Base-by-base conservation (phyloP, 1,284 basidiomycete genomes). In the Ustilago cynodontis region DNA sequence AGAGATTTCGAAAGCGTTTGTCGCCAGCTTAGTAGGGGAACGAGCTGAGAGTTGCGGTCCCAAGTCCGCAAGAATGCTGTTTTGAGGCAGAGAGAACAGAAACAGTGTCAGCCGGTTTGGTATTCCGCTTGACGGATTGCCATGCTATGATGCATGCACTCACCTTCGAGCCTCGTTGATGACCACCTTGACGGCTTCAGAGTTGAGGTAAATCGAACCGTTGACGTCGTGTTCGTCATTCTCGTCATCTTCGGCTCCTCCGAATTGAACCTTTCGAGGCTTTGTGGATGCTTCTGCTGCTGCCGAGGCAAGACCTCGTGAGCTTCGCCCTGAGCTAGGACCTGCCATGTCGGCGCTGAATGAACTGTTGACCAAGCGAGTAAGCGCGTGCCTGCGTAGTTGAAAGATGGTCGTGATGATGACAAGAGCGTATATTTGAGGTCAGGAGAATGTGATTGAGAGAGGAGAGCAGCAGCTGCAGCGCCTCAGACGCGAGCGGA, bases 1-100 rank as follows among this genome's bases (percentile, higher is more conserved):
- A 3, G 74, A 65, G 43, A 77, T 77, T 13, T 77, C 70, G 62
- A 77, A 77, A 4, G 74, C 74, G 35, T 59, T 72, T 31, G 66
- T 68, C 5, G 69, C 70, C 54, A 72, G 14, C 53, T 77, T 71
- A 18, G 65, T 71, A 1, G 69, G 73, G 5, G 73, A 76, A 22
- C 73, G 60, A 26, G 73, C 65, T 33, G 69, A 77, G 9, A 69
- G 59, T 50, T 77, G 73, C 16, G 73, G 74, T 11, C 69, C 74
- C 11, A 77, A 59, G 24, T 69, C 70, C 14, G 74, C 63, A 2
- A 72, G 74, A 18, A 77, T 69, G 28, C 47, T 33, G 31, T 33
- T 33, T 33, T 33, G 31, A 11, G 5, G 31, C 31, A 33, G 31
- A 33, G 31, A n/a, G n/a, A n/a, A n/a, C n/a, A n/a, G n/a, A n/a